phyloP scores from a whole-genome alignment of 129 eudicot genomes.

The Flaveria linearis region DNA sequence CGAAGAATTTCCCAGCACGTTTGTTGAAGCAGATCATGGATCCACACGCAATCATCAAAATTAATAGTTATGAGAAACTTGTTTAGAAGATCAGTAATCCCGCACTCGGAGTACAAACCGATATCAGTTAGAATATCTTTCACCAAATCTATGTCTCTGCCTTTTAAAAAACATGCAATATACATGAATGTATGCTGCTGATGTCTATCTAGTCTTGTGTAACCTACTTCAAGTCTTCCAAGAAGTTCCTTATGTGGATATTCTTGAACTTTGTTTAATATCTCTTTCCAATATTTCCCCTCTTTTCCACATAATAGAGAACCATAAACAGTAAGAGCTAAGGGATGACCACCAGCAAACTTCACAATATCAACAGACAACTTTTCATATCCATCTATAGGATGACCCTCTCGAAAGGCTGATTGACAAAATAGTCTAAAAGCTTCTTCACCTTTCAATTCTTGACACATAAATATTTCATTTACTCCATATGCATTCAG shows the following conservation, averaged over 20 bases:
- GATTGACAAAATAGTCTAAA: not conserved
- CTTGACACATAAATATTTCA: not conserved
- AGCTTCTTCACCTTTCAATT: not conserved
- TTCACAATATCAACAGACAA: not conserved
- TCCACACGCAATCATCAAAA: not conserved
- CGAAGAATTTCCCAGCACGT: constrained; percentile 5
- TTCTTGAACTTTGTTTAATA: not conserved
- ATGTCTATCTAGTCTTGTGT: not conserved
- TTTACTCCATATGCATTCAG: not conserved
- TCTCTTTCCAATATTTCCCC: not conserved
- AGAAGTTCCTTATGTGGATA: not conserved
- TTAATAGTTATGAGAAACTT: constrained; percentile 2
- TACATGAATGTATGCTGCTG: not conserved
- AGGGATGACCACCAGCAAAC: not conserved
- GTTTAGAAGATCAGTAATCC: not conserved
- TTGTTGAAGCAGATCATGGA: constrained; percentile 10
- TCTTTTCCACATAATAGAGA: not conserved
- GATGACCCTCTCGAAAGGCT: not conserved
- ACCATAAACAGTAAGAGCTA: constrained; percentile 6
- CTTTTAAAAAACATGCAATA: constrained; percentile 23
- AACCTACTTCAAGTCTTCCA: constrained; percentile 16
- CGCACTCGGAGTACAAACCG: not conserved
- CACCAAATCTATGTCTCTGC: not conserved
- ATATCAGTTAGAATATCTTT: not conserved
- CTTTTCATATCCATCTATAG: not conserved